Base-by-base conservation (phyloP, 2,329 filamentous ascomycete species). In the Fusarium caatingaense region DNA sequence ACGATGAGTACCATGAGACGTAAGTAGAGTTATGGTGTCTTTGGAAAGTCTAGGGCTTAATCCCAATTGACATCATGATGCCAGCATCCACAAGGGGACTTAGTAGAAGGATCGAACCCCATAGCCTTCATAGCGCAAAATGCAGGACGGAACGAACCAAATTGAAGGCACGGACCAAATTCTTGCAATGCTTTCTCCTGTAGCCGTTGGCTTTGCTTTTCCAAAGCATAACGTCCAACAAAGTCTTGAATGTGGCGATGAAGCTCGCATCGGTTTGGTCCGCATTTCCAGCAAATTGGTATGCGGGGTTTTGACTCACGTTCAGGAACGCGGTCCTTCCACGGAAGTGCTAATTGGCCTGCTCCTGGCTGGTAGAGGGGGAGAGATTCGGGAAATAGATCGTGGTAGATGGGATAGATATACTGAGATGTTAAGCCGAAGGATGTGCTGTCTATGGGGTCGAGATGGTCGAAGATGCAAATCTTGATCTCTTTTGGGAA, bases 361-460 rank as follows among this genome's bases (percentile, higher is more conserved):
- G 0, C 34, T n/a, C 18, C 34, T 11, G 1, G 3, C 0, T 37
- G 16, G 3, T 7, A 0, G 18, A 37, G 34, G 10, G 3, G 18
- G 5, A 37, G 34, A 37, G 34, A 18, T 0, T 37, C 3, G 16
- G 18, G 34, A 18, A 37, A 37, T n/a, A 10, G 11, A 6, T 1
- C 8, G 23, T 9, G 20, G 21, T 25, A 45, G 23, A 5, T n/a
- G 4, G 16, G 15, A 5, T 45, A 45, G 0, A 45, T 4, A 16
- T 25, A 4, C 4, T 4, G 4, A 3, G 23, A 45, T 23, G 15
- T 0, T 3, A 45, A 6, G 15, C 21, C 42, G 4, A 45, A 5
- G 16, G 8, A n/a, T n/a, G 42, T 45, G 42, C 42, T 45, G 23
- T 45, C 42, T 8, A 45, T n/a, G 4, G 42, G 16, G 6, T 27